These are phyloP conservation scores for Priceomyces carsonii DNA, from an alignment of 805 yeast species.

Conservation along the genomic window DNA sequence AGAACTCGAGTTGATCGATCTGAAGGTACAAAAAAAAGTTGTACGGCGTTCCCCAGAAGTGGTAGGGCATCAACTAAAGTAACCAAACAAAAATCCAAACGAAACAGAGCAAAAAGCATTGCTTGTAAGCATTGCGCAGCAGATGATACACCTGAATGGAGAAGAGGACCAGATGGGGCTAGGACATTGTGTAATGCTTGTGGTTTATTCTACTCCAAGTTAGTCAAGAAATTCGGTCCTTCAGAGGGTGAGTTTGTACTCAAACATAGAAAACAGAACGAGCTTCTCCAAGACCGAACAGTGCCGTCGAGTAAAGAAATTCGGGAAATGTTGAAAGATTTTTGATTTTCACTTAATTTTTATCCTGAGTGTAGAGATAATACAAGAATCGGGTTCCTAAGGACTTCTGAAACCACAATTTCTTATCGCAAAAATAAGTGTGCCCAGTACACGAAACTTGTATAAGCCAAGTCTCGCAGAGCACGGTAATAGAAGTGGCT, in stretches of 20 bases:
- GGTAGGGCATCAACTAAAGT: neutral
- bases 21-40: neutral
- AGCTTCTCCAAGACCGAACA: slow-evolving; percentile 10
- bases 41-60: neutral
- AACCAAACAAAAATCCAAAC: neutral
- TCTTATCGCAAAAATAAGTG: too few species aligned
- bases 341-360: too few species aligned
- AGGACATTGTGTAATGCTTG: slow-evolving; percentile 82
- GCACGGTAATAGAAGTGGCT: too few species aligned
- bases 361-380: too few species aligned
- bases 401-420: too few species aligned
- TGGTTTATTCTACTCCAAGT: slow-evolving; percentile 72
- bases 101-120: neutral
- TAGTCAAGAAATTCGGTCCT: slow-evolving; percentile 52
- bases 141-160: slow-evolving; percentile 77
- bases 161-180: slow-evolving; percentile 77
- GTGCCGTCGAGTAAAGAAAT: slow-evolving; percentile 6
- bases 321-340: slow-evolving; percentile 1
- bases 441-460: too few species aligned
- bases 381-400: too few species aligned
- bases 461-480: too few species aligned
- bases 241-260: slow-evolving; percentile 41
- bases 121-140: slow-evolving; percentile 46
- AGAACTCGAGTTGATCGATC: too few species aligned
- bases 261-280: slow-evolving; percentile 12